phyloP scores from a whole-genome alignment of 768 basidiomycete genomes.

The Termitomyces sp. region DNA sequence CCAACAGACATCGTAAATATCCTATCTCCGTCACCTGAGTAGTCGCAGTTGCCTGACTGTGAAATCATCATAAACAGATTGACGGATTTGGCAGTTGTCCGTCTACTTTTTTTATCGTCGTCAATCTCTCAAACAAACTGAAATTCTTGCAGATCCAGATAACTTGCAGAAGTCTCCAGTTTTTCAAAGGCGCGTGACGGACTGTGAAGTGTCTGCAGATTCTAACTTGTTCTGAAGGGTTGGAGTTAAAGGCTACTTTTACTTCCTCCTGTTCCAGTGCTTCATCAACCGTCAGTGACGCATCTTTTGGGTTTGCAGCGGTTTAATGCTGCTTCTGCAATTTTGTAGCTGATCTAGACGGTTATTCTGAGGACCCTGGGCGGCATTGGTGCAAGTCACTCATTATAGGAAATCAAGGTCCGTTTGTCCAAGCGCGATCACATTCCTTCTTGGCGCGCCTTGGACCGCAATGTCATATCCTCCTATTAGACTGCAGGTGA shows the following conservation, averaged over 20 bases:
- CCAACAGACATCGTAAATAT: constrained; percentile 18
- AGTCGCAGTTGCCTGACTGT: neutral
- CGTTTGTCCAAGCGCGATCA: constrained; percentile 73
- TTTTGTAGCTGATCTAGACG: constrained; percentile 63
- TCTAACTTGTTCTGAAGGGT: constrained; percentile 40
- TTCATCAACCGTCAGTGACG: constrained; percentile 66
- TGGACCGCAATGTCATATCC: constrained; percentile 70
- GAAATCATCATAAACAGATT: constrained; percentile 36
- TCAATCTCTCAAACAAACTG: neutral
- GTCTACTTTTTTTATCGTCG: constrained; percentile 18
- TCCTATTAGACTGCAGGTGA: constrained; percentile 80
- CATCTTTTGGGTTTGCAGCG: neutral
- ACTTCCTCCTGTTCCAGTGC: constrained; percentile 91
- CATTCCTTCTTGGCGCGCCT: constrained; percentile 81
- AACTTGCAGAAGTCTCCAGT: constrained; percentile 69
- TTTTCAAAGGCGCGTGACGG: constrained; percentile 54
- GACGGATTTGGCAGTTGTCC: constrained; percentile 82
- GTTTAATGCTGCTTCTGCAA: neutral
- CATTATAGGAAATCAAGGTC: constrained; percentile 71
- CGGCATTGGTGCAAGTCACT: constrained; percentile 65
- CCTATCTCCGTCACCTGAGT: constrained; percentile 9
- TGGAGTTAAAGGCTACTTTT: constrained; percentile 84
- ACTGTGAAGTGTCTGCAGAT: neutral
- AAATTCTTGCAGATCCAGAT: constrained; percentile 59
- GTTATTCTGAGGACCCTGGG: constrained; percentile 53